phyloP scores from a whole-genome alignment of 495 filamentous ascomycete genomes.

The Aspergillus asperescens region DNA sequence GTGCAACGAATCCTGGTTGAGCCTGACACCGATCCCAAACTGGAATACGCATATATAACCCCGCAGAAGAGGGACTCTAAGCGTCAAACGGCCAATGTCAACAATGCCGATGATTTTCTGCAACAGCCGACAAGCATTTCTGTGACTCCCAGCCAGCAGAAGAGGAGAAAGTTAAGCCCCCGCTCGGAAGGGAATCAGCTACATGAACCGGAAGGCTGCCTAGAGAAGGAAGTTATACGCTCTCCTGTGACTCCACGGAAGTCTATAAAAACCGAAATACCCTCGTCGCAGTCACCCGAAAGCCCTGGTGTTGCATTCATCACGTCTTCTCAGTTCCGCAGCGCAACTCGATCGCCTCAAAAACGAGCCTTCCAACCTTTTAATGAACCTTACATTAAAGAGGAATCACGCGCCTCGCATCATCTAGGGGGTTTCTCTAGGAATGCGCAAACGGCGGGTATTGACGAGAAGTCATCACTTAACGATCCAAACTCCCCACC shows the following conservation, averaged over 20 bases:
- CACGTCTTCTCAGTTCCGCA: conserved; percentile 37
- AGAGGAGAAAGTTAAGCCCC: conserved; percentile 20
- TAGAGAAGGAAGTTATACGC: neutral
- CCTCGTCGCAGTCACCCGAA: conserved; percentile 45
- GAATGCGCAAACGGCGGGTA: neutral
- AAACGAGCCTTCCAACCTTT: conserved; percentile 15
- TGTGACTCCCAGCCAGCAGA: conserved; percentile 10
- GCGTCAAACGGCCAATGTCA: neutral
- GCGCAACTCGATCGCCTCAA: conserved; percentile 28
- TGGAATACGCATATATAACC: conserved; percentile 31
- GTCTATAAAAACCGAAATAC: conserved; percentile 32
- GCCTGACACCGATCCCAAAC: conserved; percentile 34
- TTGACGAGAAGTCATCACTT: conserved; percentile 4
- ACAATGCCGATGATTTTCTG: neutral
- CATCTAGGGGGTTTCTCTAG: conserved; percentile 5
- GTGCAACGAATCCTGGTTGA: conserved; percentile 39
- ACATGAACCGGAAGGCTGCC: neutral
- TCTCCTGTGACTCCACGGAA: conserved; percentile 34
- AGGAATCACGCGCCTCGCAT: conserved; percentile 19
- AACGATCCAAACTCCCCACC: neutral
- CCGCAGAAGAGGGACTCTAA: conserved; percentile 13
- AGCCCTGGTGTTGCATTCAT: conserved; percentile 38
- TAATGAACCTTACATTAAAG: conserved; percentile 15
- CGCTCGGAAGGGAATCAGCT: conserved; percentile 3
- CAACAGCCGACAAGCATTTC: neutral